These are phyloP conservation scores for Chaetomium strumarium DNA, from an alignment of 2,329 filamentous ascomycete species.

Conservation along the genomic window DNA sequence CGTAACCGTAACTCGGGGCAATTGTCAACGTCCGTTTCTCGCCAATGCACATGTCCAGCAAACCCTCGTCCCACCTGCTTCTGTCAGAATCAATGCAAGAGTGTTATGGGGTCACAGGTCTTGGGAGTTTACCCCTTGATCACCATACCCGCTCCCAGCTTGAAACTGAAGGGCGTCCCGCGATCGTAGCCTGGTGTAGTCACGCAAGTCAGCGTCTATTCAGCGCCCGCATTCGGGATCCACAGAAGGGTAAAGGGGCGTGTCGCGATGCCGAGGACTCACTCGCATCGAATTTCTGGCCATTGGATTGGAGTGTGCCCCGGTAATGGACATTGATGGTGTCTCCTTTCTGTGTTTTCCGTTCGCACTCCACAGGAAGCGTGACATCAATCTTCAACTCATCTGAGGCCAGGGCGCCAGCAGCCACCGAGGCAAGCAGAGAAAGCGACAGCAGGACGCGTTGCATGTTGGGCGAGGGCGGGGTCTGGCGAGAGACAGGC, in stretches of 20 bases:
- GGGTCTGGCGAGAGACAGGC: not conserved
- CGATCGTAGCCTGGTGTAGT: constrained; percentile 61
- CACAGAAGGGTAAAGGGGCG: not conserved
- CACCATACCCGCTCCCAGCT: constrained; percentile 72
- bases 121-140: constrained; percentile 68
- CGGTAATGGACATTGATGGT: constrained; percentile 81
- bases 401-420: constrained; percentile 46
- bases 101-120: not conserved
- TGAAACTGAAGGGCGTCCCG: constrained; percentile 69
- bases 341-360: constrained; percentile 72
- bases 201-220: constrained; percentile 35
- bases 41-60: constrained; percentile 91
- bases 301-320: constrained; percentile 68
- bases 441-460: constrained; percentile 42
- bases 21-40: constrained; percentile 88
- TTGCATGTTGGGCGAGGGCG: constrained; percentile 40
- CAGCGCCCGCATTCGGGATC: not conserved
- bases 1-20: constrained; percentile 81
- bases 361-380: constrained; percentile 67
- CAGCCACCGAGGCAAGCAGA: constrained; percentile 45
- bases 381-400: constrained; percentile 75
- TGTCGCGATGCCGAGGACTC: constrained; percentile 24
- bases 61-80: constrained; percentile 76
- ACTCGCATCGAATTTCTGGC: constrained; percentile 77
- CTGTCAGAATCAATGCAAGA: constrained; percentile 19